phyloP scores from a whole-genome alignment of 1,284 basidiomycete genomes.

The Cryptococcus hybrid region DNA sequence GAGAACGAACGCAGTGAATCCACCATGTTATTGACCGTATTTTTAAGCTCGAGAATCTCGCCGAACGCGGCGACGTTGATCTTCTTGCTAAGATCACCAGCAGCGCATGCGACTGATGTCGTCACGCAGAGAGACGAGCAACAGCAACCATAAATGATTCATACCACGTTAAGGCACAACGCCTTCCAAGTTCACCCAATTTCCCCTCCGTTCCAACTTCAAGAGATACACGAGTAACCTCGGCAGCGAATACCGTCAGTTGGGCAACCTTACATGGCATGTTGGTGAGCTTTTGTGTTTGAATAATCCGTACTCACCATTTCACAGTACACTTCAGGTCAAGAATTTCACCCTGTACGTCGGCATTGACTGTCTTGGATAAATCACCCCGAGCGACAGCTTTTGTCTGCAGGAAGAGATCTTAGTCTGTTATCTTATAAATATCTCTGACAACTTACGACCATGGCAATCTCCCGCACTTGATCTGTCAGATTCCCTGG shows the following conservation, averaged over 20 bases:
- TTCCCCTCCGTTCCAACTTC: slow-evolving; percentile 96
- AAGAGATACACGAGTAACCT: slow-evolving; percentile 77
- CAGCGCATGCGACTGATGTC: no score
- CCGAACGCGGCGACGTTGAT: slow-evolving; percentile 96
- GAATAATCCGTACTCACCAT: slow-evolving; percentile 35
- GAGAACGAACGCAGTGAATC: slow-evolving; percentile 55
- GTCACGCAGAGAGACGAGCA: no score
- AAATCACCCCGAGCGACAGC: slow-evolving; percentile 93
- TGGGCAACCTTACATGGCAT: slow-evolving; percentile 34
- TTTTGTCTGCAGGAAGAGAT: slow-evolving; percentile 62
- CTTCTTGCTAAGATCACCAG: slow-evolving; percentile 82
- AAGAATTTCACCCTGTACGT: slow-evolving; percentile 95
- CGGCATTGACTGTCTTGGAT: slow-evolving; percentile 84
- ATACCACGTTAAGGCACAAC: no score
- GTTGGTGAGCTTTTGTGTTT: not conserved
- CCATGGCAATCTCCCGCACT: slow-evolving; percentile 94
- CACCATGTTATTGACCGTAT: slow-evolving; percentile 48
- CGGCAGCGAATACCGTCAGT: slow-evolving; percentile 57
- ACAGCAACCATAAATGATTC: no score
- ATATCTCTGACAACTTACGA: slow-evolving; percentile 52
- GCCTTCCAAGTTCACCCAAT: slow-evolving; percentile 91
- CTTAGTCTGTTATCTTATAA: not conserved
- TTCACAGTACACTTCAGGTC: slow-evolving; percentile 70
- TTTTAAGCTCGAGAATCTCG: slow-evolving; percentile 89
- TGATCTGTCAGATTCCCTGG: slow-evolving; percentile 91